Base-by-base conservation (phyloP, 306 rosid genomes). In the Lathyrus aphaca region DNA sequence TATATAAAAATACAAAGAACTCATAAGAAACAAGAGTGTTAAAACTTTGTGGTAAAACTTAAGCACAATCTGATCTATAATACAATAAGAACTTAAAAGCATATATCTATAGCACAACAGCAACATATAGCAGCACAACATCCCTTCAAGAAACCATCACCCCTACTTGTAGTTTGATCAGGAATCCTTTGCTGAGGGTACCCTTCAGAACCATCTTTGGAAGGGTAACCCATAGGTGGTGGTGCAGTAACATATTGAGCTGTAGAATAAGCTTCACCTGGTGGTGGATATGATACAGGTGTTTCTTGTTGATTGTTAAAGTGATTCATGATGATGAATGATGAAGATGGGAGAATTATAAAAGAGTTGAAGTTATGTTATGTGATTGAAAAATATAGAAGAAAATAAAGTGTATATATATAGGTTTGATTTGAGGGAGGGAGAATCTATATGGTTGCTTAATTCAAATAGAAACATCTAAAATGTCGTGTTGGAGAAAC, bases 61-160 rank as follows among this genome's bases (percentile, higher is more conserved):
- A 58, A 42, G 38, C 15, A 45, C 51, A 59, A 38, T 74, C 12
- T 45, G 14, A 32, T 19, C 66, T 44, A 29, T 49, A 27, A 39
- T 50, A 57, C 78, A 80, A 74, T 57, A 40, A 74, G 10, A 55
- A 25, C 61, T 55, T 27, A 55, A 48, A 65, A 77, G 81, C 83
- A 74, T 0, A 66, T 42, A 40, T 81, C 88, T 71, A 81, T 15
- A 19, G 61, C 74, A 18, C 85, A 76, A 50, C 84, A 80, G 77
- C 87, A 80, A 61, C 87, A 83, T 29, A 80, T 1, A 66, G 72
- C 75, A 74, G 85, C 83, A 67, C 72, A 75, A 72, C 87, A 83
- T 77, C 87, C 82, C 43, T 79, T 73, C 82, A 74, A 83, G 38
- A 83, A 83, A 8, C 84, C 84, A 67, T 79, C 83, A 42, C 84